Base-by-base conservation (phyloP, 345 rosid species). In the Trapa bicornis region DNA sequence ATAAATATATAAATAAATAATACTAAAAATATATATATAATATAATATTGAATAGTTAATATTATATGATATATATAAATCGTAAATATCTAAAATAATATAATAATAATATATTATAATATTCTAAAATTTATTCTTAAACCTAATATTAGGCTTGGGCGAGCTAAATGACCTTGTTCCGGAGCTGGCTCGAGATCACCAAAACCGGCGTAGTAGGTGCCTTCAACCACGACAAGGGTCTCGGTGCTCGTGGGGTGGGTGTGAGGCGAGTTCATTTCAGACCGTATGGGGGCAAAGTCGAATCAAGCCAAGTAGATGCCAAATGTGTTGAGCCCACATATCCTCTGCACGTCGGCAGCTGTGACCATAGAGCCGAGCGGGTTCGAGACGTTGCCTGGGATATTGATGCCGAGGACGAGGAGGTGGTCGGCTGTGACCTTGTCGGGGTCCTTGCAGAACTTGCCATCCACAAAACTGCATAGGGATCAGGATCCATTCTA, bases 351-450 rank as follows among this genome's bases (percentile, higher is more conserved):
- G 0, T 11, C 29, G 1, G 47, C 67, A 2, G 0, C 53, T 1
- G 71, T 72, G 67, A 72, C 75, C 17, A 42, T 68, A 4, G 75
- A 72, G 8, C 75, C 75, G n/a, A 67, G 48, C 0, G 67, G 71
- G 22, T 72, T 72, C 13, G 67, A 48, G 0, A 67, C 67, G 68
- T 72, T 72, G 43, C 71, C 67, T 5, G 71, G 71, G 9, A 0
- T 68, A 35, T 48, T 17, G 57, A 73, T 42, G n/a, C 72, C 72
- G 3, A 0, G 37, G 37, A 38, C 52, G 64, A 67, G 15, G 68
- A 73, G 68, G 64, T 73, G 72, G 9, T 73, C 53, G 2, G 75
- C 57, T 0, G 52, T 29, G 60, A 53, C 65, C 10, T 52, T 68
- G 15, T 57, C 65, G 6, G 70, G 74, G 64, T 71, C 65, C 69